Base-by-base conservation (phyloP, 768 basidiomycete species). In the Phaffia australis region DNA sequence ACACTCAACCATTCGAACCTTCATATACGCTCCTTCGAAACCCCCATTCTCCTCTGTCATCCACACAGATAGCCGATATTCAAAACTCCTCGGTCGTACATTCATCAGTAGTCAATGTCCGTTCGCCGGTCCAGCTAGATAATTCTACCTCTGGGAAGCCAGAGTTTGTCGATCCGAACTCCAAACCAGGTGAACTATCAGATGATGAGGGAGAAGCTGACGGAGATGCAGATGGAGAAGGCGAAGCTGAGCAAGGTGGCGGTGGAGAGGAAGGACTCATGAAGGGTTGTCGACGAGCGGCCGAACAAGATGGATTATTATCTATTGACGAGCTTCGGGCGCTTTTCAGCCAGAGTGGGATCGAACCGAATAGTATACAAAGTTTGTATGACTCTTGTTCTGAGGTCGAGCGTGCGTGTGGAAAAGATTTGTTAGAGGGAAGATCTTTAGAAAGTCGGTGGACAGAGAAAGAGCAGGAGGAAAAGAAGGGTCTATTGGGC, bases 1-100 rank as follows among this genome's bases (percentile, higher is more conserved):
- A 97, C 75, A 88, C 89, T 63, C 76, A 83, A 18, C 94, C 94
- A 0, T 81, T 81, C 69, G 91, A 93, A 73, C 80, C 88, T 5
- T 83, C 84, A 0, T 97, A 98, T 75, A 82, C 88, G 18, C 81
- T 97, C 35, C 74, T 92, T 19, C 81, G 84, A 6, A 83, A 84
- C 16, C 74, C 75, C 15, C 29, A 62, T 19, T 80, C 84, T 61
- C 73, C 79, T 4, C 75, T 93, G n/a, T 78, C 82, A 0, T 69
- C 78, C 0, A 77, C 76, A 19, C 87, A 92, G 66, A 75, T 79
- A 71, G 77, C 81, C 48, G 72, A 73, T 23, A 78, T 94, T 15
- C 72, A 77, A 2, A 71, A 75, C 4, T 93, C 90, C 3, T 83
- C 85, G 51, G 85, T 76, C 1, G 71, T 79, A 21, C 77, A 78